Base-by-base conservation (phyloP, 805 yeast species). In the Clavispora asparagi region DNA sequence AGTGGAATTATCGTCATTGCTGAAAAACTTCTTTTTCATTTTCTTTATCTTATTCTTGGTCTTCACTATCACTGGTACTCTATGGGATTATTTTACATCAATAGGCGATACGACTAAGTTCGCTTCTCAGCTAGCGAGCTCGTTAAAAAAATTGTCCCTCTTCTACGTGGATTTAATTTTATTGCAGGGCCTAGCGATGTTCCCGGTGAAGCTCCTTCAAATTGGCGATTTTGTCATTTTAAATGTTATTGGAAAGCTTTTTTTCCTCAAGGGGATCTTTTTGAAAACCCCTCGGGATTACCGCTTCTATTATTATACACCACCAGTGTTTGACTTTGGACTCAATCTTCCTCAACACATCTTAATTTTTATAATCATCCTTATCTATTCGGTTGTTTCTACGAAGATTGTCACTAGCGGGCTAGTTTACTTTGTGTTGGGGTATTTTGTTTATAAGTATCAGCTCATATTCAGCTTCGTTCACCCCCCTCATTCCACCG, bases 121-220 rank as follows among this genome's bases (percentile, higher is more conserved):
- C 47, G 83, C 83, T 0, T 77, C 74, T 45, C 73, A 77, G 45
- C 59, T 79, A 48, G 83, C 83, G 6, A 64, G 69, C 11, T 77
- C 83, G 1, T 67, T 79, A 45, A 77, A 76, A 56, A 68, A 73
- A 37, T 62, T 77, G 32, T 76, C 82, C 2, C 63, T 79, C 40
- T 79, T 79, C 53, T 79, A 79, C 52, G 79, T 75, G 43, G 81
- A 79, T 57, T 70, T 79, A 63, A 85, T 85, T 48, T 68, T 85
- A 19, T 73, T 85, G 46, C 94, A 86, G 61, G 94, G 90, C 0
- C 56, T 81, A 43, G 81, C 81, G 1, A 78, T 81, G 82, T 77
- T 79, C 53, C 84, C 84, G 4, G 76, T 79, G 38, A 72, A 77
- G 44, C 64, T 79, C 37, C 63, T 79, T 12, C 85, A 81, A 57